Conservation (phyloP, 106 monocot genomes). For the Vanilla planifolia region DNA sequence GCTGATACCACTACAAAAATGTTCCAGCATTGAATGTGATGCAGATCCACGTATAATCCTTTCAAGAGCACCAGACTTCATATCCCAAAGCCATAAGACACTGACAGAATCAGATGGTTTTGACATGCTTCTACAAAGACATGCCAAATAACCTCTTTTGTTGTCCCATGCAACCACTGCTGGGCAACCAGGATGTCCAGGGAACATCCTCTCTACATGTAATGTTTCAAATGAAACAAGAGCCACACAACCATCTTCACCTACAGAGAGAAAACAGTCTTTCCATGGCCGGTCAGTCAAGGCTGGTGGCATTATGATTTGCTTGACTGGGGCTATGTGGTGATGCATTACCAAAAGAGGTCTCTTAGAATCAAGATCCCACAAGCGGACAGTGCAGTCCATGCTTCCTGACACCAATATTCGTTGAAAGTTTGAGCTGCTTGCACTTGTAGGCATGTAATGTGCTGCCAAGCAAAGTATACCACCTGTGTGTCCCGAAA, state of each 20-base stretch:
- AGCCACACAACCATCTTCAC: slow-evolving; percentile 79
- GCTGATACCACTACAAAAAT: slow-evolving; percentile 70
- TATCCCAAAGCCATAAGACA: slow-evolving; percentile 82
- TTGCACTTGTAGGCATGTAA: slow-evolving; percentile 25
- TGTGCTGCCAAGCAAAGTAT: slow-evolving; percentile 86
- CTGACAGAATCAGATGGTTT: slow-evolving; percentile 28
- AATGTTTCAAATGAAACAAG: slow-evolving; percentile 79
- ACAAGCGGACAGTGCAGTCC: slow-evolving; percentile 77
- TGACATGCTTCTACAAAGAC: slow-evolving; percentile 47
- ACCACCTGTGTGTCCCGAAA: slow-evolving; percentile 70
- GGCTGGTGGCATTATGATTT: slow-evolving; percentile 80
- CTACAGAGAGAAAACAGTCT: slow-evolving; percentile 83
- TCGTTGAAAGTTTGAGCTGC: slow-evolving; percentile 12
- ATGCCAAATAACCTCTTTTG: slow-evolving; percentile 84
- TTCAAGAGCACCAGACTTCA: slow-evolving; percentile 84
- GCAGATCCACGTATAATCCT: slow-evolving; percentile 65
- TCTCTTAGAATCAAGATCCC: slow-evolving; percentile 73
- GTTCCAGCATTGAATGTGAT: slow-evolving; percentile 79
- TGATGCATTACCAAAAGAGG: slow-evolving; percentile 73
- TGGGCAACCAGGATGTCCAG: slow-evolving; percentile 79
- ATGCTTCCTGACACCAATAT: slow-evolving; percentile 72
- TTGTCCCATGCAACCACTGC: slow-evolving; percentile 86
- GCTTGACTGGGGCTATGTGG: slow-evolving; percentile 71
- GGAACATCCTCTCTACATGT: slow-evolving; percentile 89
- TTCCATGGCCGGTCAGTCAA: slow-evolving; percentile 59